Conservation (phyloP, 1,284 basidiomycete species). For the Ceratobasidium theobromae region DNA sequence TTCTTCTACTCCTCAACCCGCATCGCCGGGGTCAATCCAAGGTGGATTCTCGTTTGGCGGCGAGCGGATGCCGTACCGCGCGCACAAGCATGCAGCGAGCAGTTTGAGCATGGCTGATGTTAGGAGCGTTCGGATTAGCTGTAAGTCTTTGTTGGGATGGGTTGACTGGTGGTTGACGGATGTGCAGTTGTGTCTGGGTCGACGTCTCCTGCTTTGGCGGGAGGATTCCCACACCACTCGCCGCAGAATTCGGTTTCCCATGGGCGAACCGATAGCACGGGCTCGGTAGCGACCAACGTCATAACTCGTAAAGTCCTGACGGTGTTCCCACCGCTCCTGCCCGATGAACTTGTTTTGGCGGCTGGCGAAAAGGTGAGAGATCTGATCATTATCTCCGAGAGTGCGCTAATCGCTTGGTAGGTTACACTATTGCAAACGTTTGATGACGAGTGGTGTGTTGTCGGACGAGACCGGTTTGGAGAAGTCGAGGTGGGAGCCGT, state of each 20-base stretch:
- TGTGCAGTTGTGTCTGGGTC: conserved; percentile 8
- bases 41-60: neutral
- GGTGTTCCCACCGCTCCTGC: conserved; percentile 33
- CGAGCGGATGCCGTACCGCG: conserved; percentile 8
- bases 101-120: conserved; percentile 29
- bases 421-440: conserved; percentile 33
- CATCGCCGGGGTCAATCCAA: neutral
- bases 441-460: conserved; percentile 36
- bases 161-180: neutral
- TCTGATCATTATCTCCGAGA: neutral
- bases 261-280: conserved; percentile 10
- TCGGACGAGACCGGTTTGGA: conserved; percentile 33
- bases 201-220: neutral
- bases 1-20: too few species aligned
- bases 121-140: conserved; percentile 12
- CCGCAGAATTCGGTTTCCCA: conserved; percentile 9
- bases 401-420: neutral
- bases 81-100: conserved; percentile 18
- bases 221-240: neutral
- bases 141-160: neutral
- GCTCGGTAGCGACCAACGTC: neutral
- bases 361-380: conserved; percentile 20
- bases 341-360: conserved; percentile 33
- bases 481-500: conserved; percentile 34
- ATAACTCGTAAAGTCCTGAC: conserved; percentile 9